A percentile compares a stretch with the other conserved stretches of the same genome.
Conservation (phyloP, 257 asterid genomes). For the Eustoma russellianum region DNA sequence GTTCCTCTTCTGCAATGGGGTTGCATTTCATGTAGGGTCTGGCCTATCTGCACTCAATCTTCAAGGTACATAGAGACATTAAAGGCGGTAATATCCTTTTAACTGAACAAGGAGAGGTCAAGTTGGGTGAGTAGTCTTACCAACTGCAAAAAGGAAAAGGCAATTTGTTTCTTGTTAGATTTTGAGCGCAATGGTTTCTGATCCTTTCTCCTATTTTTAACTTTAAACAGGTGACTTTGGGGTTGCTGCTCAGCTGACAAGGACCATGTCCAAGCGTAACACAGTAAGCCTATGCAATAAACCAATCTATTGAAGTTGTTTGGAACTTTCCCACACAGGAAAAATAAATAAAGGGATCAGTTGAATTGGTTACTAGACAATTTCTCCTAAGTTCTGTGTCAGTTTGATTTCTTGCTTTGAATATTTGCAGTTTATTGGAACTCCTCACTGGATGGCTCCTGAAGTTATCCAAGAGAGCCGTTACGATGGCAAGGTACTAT, state of each 20-base stretch:
- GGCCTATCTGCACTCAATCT: conserved; percentile 90
- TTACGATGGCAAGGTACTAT: conserved; percentile 86
- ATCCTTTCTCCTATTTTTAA: neutral
- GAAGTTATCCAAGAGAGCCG: conserved; percentile 99
- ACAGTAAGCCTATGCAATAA: conserved; percentile 41
- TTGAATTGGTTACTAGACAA: neutral
- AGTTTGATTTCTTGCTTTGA: neutral
- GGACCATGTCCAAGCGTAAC: conserved; percentile 99
- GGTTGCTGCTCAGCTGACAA: conserved; percentile 97
- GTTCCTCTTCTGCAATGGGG: neutral
- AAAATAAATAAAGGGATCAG: no score
- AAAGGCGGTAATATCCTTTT: conserved; percentile 96
- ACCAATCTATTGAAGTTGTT: neutral
- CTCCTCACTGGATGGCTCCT: conserved; percentile 99
- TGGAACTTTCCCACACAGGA: neutral
- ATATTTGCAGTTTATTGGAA: conserved; percentile 73
- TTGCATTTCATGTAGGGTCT: conserved; percentile 58
- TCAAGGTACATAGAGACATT: conserved; percentile 98
- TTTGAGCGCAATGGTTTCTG: neutral
- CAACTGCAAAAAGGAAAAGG: neutral
- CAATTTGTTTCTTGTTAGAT: neutral
- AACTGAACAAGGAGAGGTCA: conserved; percentile 97
- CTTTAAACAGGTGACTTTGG: conserved; percentile 88
- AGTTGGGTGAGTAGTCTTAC: conserved; percentile 61
- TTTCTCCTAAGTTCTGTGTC: neutral